Evolutionary conservation across 2,329 filamentous ascomycete species (phyloP).

Genomic region (Colletotrichum orbiculare): DNA sequence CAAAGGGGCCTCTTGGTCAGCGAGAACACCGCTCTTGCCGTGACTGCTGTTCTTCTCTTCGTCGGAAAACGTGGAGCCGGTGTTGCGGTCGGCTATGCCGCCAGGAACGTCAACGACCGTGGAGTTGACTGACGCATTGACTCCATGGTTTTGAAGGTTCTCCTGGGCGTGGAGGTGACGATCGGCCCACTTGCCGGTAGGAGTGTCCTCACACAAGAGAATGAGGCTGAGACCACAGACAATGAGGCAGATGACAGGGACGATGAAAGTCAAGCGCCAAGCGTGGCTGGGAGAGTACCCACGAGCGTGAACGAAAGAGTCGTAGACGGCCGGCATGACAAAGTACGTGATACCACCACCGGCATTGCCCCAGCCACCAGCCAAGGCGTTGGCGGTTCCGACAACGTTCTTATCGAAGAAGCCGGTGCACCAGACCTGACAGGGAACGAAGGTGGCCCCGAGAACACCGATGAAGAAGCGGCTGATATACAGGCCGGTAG

Average conservation of each 20-base stretch:
- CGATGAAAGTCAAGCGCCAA: constrained; percentile 87
- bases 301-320: constrained; percentile 72
- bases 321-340: constrained; percentile 90
- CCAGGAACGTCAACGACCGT: constrained; percentile 64
- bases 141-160: constrained; percentile 59
- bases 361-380: constrained; percentile 86
- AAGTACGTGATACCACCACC: constrained; percentile 95
- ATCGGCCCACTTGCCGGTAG: constrained; percentile 83
- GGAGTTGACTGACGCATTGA: constrained; percentile 53
- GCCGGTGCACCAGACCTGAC: constrained; percentile 91
- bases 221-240: constrained; percentile 75
- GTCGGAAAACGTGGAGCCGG: constrained; percentile 43
- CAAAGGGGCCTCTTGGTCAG: constrained; percentile 57
- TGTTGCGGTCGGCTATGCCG: constrained; percentile 54
- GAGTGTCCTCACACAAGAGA: constrained; percentile 82
- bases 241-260: constrained; percentile 82
- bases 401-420: constrained; percentile 96
- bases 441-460: constrained; percentile 83
- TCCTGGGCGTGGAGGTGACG: constrained; percentile 69
- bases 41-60: constrained; percentile 49
- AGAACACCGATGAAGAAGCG: constrained; percentile 87
- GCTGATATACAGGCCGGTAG: constrained; percentile 74
- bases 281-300: constrained; percentile 74
- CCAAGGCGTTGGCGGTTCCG: constrained; percentile 86
- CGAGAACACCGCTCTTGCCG: constrained; percentile 49